Evolutionary conservation across 768 basidiomycete species (phyloP), one percentile per base, ranked within the genome.

Genomic region (Lanmaoa rubissima): DNA sequence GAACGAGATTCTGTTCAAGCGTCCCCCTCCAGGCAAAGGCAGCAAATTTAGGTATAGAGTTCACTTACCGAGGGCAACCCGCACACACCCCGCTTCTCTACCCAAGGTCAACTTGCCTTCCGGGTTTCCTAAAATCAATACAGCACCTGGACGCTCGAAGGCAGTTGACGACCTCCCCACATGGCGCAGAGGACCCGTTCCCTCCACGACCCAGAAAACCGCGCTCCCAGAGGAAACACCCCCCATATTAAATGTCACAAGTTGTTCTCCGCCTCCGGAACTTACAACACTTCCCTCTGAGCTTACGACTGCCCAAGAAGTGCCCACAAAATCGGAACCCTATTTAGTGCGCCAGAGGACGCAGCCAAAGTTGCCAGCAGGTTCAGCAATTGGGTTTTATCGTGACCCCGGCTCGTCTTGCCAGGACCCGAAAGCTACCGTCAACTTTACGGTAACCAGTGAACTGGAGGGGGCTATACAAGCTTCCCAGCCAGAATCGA

Each of bases 361-460:
- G n/a, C 82, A 85, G 59, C 85, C 84, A 5, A 90, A 85, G 68
- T 82, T 89, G 80, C 87, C 88, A 48, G 82, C 75, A 51, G 88
- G 88, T 21, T 84, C 86, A 45, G 80, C 79, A 41, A 85, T 91
- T 52, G 88, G 85, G 36, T 88, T 89, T 71, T 86, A 86, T 69
- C 85, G 87, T 39, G 82, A 84, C 66, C 82, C 82, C 8, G 78
- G 79, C 34, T 78, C 83, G 38, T 76, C 79, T 34, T 76, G 75
- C 54, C 73, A 74, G 38, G 80, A 83, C 62, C 62, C 77, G 5
- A 80, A 78, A 53, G 67, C 77, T 16, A 60, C 76, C 11, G 87
- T 92, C 55, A 85, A 82, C 59, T 94, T 94, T 74, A 89, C 85
- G 46, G 88, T 93, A 44, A 81, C 76, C 53, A 92, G 90, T 65